A percentile compares a stretch with the other conserved stretches of the same genome.
These are phyloP conservation scores for Cystofilobasidium macerans DNA, from an alignment of 768 basidiomycete genomes.

Conservation along the genomic window DNA sequence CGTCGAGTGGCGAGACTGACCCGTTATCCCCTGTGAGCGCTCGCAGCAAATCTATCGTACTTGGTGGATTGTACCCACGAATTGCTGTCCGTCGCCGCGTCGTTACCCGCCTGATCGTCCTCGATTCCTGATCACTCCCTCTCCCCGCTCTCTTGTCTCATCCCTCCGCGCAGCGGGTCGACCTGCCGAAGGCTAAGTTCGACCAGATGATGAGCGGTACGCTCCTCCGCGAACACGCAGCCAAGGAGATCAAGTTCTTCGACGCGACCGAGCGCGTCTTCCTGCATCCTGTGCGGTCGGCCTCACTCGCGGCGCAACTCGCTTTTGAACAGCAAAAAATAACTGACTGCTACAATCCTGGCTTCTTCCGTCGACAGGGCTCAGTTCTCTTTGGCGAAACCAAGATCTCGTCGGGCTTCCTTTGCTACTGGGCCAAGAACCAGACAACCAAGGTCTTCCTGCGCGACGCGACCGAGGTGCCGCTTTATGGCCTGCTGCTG, in stretches of 20 bases:
- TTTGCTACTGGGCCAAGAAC: conserved; percentile 73
- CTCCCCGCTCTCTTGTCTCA: not conserved
- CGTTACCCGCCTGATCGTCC: not conserved
- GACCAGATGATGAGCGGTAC: conserved; percentile 75
- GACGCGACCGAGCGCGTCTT: conserved; percentile 48
- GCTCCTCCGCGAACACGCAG: conserved; percentile 69
- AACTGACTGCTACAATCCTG: not conserved
- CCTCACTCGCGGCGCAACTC: not conserved
- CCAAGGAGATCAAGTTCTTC: conserved; percentile 70
- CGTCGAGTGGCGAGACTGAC: not conserved
- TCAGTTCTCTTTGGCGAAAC: conserved; percentile 65
- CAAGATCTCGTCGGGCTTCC: conserved; percentile 64
- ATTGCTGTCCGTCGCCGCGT: conserved; percentile 42
- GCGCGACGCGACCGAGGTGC: conserved; percentile 83
- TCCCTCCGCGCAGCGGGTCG: conserved; percentile 44
- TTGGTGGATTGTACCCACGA: conserved; percentile 78
- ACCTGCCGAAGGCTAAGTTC: conserved; percentile 65
- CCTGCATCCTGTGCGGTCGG: conserved; percentile 26
- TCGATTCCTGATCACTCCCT: not conserved
- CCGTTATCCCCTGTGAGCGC: not conserved
- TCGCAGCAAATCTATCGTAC: conserved; percentile 46
- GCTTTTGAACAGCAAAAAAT: not conserved
- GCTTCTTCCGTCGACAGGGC: conserved; percentile 42
- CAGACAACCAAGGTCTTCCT: conserved; percentile 70
- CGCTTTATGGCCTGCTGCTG: conserved; percentile 70